Evolutionary conservation across 306 rosid genomes (phyloP).

Genomic region (Vigna radiata): DNA sequence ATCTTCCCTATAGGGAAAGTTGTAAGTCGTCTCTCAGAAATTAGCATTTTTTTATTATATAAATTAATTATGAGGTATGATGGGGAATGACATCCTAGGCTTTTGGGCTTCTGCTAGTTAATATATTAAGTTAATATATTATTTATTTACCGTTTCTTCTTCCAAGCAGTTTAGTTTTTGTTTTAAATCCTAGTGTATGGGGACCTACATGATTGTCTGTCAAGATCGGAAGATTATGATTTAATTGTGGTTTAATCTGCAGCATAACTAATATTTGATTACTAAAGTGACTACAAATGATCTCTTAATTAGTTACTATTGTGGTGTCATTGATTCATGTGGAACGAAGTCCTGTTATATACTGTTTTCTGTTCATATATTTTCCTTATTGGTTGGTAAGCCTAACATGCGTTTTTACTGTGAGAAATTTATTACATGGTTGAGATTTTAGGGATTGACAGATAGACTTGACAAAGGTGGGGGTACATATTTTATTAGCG

Average conservation of each 20-base stretch:
- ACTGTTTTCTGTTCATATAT: conserved; percentile 19
- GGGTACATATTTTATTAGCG: background rate
- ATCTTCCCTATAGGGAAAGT: conserved; percentile 85
- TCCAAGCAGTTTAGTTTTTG: conserved; percentile 6
- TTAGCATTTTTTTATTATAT: conserved; percentile 33
- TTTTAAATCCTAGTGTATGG: background rate
- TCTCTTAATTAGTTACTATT: conserved; percentile 27
- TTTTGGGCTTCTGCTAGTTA: background rate
- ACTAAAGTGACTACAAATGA: conserved; percentile 17
- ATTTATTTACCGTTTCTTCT: background rate
- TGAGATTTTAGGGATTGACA: conserved; percentile 24
- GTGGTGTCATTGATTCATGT: conserved; percentile 27
- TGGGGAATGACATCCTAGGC: conserved; percentile 5
- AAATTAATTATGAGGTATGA: conserved; percentile 32
- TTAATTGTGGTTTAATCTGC: conserved; percentile 33
- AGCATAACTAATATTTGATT: conserved; percentile 12
- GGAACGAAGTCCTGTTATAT: background rate
- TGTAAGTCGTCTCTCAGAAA: conserved; percentile 60
- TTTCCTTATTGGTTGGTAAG: conserved; percentile 23
- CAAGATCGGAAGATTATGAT: conserved; percentile 16
- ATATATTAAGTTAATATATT: background rate
- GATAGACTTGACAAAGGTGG: background rate
- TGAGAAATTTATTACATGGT: background rate
- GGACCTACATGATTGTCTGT: conserved; percentile 7
- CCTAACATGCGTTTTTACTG: conserved; percentile 23